These are phyloP conservation scores for Trypanosoma brucei DNA, from an alignment of 208 protist genomes.

Conservation along the genomic window DNA sequence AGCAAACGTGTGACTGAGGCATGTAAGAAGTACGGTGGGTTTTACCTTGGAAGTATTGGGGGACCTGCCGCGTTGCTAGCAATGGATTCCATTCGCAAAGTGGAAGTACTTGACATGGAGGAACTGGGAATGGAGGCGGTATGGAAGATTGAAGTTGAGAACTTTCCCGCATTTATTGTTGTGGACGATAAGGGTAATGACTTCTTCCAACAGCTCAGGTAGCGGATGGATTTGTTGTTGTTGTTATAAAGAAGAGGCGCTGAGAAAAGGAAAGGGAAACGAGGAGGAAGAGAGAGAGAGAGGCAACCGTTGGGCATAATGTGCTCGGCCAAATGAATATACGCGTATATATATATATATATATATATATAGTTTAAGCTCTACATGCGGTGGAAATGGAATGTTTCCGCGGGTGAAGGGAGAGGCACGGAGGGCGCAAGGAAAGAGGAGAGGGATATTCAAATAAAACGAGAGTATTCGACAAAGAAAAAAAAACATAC, in stretches of 20 bases:
- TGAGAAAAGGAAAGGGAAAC: no score
- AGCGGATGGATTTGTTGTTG: not conserved
- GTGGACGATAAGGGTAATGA: conserved; percentile 98
- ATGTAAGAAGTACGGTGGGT: conserved; percentile 95
- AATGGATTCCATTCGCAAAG: conserved; percentile 89
- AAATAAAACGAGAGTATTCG: no score
- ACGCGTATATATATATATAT: no score
- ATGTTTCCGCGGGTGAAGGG: no score
- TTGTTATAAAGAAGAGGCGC: conserved; percentile 7
- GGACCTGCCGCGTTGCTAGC: conserved; percentile 95
- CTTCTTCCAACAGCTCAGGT: conserved; percentile 90
- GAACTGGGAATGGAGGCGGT: conserved; percentile 92
- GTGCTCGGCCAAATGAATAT: no score
- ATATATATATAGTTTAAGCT: no score
- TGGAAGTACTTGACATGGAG: conserved; percentile 89
- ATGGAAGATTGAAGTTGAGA: conserved; percentile 94
- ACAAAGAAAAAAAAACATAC: no score
- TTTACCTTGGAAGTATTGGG: conserved; percentile 97
- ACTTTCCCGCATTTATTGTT: conserved; percentile 97
- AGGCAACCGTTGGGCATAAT: no score
- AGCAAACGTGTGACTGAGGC: conserved; percentile 86
- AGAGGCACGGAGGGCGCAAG: no score
- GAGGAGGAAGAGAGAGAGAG: no score
- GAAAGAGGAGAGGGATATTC: no score
- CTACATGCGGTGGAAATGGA: no score